Conservation (phyloP, 345 rosid species). For the Lepidium didymum region DNA sequence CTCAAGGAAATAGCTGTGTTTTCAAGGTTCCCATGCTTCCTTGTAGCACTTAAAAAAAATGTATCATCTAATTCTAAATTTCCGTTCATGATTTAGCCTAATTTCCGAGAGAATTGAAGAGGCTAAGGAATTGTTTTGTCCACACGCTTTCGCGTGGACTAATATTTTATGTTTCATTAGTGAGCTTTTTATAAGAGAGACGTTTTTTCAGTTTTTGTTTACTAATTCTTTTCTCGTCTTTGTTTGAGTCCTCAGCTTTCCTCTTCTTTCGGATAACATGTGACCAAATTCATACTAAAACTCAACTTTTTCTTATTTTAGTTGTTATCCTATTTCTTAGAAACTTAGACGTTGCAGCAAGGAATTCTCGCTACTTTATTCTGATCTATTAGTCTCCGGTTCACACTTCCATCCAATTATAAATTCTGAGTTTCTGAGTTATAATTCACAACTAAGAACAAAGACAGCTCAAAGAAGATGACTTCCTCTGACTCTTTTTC, state of each 20-base stretch:
- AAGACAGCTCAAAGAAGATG: background rate
- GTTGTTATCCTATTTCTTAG: background rate
- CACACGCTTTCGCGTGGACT: background rate
- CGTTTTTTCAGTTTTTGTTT: slow-evolving; percentile 10
- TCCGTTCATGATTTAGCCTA: no score
- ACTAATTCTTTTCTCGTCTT: background rate
- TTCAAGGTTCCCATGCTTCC: slow-evolving; percentile 22
- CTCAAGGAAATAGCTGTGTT: background rate
- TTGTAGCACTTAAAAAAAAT: slow-evolving; percentile 19
- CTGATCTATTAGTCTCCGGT: background rate
- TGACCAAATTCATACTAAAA: slow-evolving; percentile 1
- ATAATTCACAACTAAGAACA: background rate
- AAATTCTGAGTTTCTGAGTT: background rate
- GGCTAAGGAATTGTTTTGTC: no score
- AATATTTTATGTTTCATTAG: background rate
- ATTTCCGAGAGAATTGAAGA: no score
- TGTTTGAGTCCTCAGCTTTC: background rate
- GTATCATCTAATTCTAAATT: no score
- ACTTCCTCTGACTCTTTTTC: slow-evolving; percentile 6
- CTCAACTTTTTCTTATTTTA: background rate
- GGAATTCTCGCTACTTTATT: slow-evolving; percentile 1
- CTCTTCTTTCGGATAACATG: background rate
- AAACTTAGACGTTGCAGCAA: background rate
- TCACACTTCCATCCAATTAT: background rate
- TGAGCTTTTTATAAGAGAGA: background rate